Evolutionary conservation across 768 basidiomycete genomes (phyloP), one percentile per base, ranked within the genome.

Genomic region (Pleurotus tuber-regium): DNA sequence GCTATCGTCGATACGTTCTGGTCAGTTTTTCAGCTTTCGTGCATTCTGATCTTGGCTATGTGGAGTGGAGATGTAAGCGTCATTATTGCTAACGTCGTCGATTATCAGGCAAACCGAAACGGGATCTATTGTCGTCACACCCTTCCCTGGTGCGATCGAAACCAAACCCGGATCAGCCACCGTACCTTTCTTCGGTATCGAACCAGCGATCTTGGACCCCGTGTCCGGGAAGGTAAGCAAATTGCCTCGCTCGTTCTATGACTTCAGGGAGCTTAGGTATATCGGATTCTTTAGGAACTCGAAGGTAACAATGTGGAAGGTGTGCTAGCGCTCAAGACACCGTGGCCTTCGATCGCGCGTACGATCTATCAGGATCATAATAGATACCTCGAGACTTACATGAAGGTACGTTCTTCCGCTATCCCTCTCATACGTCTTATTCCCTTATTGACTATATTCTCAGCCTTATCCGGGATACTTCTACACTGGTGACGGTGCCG

Each of bases 401-500:
- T 78, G 76, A 63, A 79, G 62, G 70, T 70, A 35, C 23, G 64
- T 55, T 8, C 2, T 9, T 25, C 8, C 10, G 12, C 18, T 16
- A 30, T 50, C 14, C 44, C 43, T 12, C 40, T 39, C 16, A 33
- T 29, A 35, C n/a, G n/a, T 19, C 14, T 16, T 0, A 24, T 42
- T 9, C 9, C 26, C 16, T 11, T 9, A 16, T 19, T 24, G 19
- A 12, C 14, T 2, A 48, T 16, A 52, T 28, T 14, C 36, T 5
- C 46, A 72, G 73, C 89, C 89, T 21, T 95, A 95, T 72, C 89
- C 91, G 4, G 95, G 95, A 5, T 73, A 78, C 65, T 98, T 92
- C 79, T 97, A 89, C 71, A 98, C 96, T n/a, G 97, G 97, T 19
- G 96, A 99, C 61, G 97, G 96, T 38, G 96, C 95, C 24, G 87